Conservation (phyloP, 441 rosid genomes). For the Kokia cookei region DNA sequence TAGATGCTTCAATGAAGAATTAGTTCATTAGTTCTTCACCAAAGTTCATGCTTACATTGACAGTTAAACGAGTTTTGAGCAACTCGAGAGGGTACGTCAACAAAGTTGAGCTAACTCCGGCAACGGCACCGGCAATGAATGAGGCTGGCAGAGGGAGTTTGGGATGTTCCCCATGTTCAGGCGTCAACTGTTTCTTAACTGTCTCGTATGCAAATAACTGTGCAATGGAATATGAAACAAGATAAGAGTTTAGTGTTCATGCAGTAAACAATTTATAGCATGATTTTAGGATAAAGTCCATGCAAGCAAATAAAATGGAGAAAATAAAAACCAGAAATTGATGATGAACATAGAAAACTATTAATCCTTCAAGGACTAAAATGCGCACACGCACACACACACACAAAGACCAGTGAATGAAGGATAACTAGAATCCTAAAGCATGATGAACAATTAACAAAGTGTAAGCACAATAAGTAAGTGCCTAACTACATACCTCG, state of each 20-base stretch:
- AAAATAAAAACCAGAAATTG: background rate
- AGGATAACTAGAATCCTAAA: background rate
- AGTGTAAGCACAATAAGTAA: background rate
- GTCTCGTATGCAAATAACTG: conserved; percentile 92
- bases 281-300: no score
- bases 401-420: background rate
- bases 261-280: background rate
- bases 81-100: conserved; percentile 93
- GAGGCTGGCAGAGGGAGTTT: conserved; percentile 81
- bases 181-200: conserved; percentile 66
- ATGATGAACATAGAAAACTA: background rate
- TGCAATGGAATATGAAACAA: background rate
- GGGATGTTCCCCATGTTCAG: conserved; percentile 60
- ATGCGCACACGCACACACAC: background rate
- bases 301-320: no score
- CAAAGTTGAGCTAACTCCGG: conserved; percentile 94
- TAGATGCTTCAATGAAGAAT: background rate
- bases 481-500: conserved; percentile 46
- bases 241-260: background rate
- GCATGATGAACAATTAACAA: background rate
- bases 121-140: conserved; percentile 88
- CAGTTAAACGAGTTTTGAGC: conserved; percentile 87
- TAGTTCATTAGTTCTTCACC: background rate
- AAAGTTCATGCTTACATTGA: conserved; percentile 50
- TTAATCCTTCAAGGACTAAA: background rate